Evolutionary conservation across 768 basidiomycete species (phyloP).

Genomic region (Kondoa malvinella): DNA sequence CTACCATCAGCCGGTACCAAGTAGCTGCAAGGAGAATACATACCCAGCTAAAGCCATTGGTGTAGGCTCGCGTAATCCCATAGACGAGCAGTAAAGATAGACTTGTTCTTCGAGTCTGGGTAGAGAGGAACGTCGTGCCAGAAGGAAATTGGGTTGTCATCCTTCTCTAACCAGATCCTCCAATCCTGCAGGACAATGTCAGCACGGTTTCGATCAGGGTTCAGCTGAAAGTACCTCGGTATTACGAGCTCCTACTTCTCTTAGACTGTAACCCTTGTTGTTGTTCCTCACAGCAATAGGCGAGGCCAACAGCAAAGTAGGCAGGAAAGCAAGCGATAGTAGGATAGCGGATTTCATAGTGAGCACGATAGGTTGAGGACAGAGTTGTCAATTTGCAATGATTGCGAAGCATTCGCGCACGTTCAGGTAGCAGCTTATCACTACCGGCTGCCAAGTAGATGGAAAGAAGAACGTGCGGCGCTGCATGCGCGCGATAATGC

Average conservation of each 20-base stretch:
- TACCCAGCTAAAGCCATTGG: too few relatives aligned
- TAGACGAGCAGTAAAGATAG: too few relatives aligned
- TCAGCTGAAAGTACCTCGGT: background rate
- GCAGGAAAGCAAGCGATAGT: background rate
- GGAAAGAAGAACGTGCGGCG: background rate
- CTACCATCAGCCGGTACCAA: too few relatives aligned
- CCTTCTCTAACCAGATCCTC: background rate
- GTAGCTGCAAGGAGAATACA: too few relatives aligned
- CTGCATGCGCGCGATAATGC: background rate
- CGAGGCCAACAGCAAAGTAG: background rate
- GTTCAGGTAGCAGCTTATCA: background rate
- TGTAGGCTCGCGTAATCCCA: too few relatives aligned
- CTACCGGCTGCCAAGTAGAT: background rate
- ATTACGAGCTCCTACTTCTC: background rate
- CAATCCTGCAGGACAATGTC: background rate
- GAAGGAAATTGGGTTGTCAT: background rate
- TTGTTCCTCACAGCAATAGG: background rate
- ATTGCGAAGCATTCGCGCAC: background rate
- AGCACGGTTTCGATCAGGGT: background rate
- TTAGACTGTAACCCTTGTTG: background rate
- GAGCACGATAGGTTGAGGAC: background rate
- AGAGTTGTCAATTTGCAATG: background rate
- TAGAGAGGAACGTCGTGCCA: background rate
- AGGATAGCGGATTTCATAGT: background rate
- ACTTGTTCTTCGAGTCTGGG: background rate